phyloP scores from a whole-genome alignment of 805 yeast genomes.

The Lipomyces spencermartinsiae region DNA sequence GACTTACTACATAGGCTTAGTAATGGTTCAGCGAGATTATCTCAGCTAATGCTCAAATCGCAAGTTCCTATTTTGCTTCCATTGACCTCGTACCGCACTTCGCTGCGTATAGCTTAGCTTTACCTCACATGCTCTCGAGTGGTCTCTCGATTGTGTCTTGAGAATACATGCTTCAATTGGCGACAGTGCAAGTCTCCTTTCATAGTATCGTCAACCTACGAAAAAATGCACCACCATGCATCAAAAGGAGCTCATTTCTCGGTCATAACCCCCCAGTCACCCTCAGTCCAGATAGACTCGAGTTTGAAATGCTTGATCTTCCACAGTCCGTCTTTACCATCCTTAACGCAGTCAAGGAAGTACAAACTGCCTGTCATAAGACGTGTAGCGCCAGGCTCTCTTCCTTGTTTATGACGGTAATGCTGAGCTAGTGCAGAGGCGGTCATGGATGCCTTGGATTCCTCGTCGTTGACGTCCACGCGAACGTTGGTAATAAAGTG shows the following conservation, averaged over 20 bases:
- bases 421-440: slow-evolving; percentile 18
- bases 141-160: background rate
- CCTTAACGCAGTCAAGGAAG: slow-evolving; percentile 11
- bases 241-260: background rate
- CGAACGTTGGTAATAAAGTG: slow-evolving; percentile 1
- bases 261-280: background rate
- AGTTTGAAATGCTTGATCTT: slow-evolving; percentile 13
- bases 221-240: background rate
- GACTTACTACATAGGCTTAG: no score
- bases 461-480: slow-evolving; percentile 9
- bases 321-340: slow-evolving; percentile 17
- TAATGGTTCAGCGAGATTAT: no score
- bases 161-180: background rate
- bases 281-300: slow-evolving; percentile 6
- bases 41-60: no score
- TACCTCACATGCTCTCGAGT: slow-evolving; percentile 2
- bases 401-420: slow-evolving; percentile 13
- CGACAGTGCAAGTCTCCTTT: slow-evolving; percentile 1
- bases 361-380: slow-evolving; percentile 12
- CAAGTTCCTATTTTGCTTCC: no score
- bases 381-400: background rate
- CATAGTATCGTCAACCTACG: slow-evolving; percentile 4
- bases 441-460: slow-evolving; percentile 7
- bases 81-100: background rate
- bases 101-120: background rate